These are phyloP conservation scores for Russula sp. DNA, from an alignment of 768 basidiomycete species.

Conservation along the genomic window DNA sequence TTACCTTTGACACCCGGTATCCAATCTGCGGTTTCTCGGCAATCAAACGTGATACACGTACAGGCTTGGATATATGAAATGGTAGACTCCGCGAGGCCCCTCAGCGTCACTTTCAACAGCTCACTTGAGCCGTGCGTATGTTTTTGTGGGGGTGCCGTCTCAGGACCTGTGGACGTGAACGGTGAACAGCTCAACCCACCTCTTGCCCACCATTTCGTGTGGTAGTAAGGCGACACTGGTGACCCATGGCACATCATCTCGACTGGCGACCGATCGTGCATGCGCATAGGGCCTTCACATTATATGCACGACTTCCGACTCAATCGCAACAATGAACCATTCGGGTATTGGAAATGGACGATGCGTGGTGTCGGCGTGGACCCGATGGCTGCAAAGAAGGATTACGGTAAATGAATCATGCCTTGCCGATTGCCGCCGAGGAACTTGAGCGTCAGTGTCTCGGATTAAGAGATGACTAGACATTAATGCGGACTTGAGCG, in stretches of 20 bases:
- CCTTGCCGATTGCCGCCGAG: neutral
- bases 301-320: slow-evolving; percentile 63
- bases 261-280: slow-evolving; percentile 62
- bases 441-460: neutral
- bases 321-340: slow-evolving; percentile 51
- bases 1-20: slow-evolving; percentile 59
- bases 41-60: slow-evolving; percentile 44
- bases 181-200: slow-evolving; percentile 64
- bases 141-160: slow-evolving; percentile 37
- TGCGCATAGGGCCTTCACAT: slow-evolving; percentile 77
- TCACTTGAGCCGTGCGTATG: slow-evolving; percentile 53
- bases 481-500: neutral
- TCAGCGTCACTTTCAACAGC: slow-evolving; percentile 62
- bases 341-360: slow-evolving; percentile 45
- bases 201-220: slow-evolving; percentile 66
- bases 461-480: neutral
- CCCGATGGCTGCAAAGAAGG: slow-evolving; percentile 38
- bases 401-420: neutral
- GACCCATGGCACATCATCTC: slow-evolving; percentile 51
- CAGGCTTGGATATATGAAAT: slow-evolving; percentile 33
- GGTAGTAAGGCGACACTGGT: slow-evolving; percentile 54
- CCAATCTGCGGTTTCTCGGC: slow-evolving; percentile 50
- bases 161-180: slow-evolving; percentile 12
- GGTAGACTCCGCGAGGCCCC: slow-evolving; percentile 33
- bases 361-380: slow-evolving; percentile 60